Evolutionary conservation across 495 filamentous ascomycete genomes (phyloP).

Genomic region (Xylaria venustula): DNA sequence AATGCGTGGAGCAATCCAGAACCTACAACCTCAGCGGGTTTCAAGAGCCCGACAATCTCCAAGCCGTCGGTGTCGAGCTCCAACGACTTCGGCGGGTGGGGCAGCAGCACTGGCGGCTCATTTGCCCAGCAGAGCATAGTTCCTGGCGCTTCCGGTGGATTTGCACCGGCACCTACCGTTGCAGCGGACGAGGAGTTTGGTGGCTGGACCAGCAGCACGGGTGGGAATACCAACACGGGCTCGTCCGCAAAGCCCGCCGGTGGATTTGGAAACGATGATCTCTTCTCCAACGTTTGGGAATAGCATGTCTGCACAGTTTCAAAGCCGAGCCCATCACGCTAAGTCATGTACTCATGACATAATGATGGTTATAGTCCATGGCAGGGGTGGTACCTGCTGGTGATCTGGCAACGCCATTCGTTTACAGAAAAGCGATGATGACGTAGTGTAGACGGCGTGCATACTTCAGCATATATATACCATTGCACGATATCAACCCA

Average conservation of each 20-base stretch:
- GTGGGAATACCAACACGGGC: slow-evolving; percentile 35
- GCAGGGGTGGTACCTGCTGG: no score
- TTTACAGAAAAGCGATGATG: neutral
- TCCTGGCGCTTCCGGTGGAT: slow-evolving; percentile 49
- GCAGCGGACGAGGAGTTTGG: slow-evolving; percentile 89
- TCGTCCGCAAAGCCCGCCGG: slow-evolving; percentile 34
- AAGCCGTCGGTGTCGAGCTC: neutral
- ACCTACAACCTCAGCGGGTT: slow-evolving; percentile 28
- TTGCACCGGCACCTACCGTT: slow-evolving; percentile 60
- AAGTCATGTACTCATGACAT: neutral
- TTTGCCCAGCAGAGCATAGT: slow-evolving; percentile 55
- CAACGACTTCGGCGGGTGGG: slow-evolving; percentile 76
- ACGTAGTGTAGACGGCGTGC: neutral
- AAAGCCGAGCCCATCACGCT: neutral
- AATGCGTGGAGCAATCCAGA: slow-evolving; percentile 57
- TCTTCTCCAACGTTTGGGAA: slow-evolving; percentile 94
- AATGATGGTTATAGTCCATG: neutral
- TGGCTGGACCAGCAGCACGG: slow-evolving; percentile 76
- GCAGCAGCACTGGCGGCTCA: slow-evolving; percentile 57
- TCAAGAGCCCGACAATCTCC: slow-evolving; percentile 23
- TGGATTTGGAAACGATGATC: slow-evolving; percentile 74
- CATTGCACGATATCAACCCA: no score
- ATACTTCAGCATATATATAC: neutral
- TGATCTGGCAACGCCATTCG: neutral
- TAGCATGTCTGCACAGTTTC: slow-evolving; percentile 31